phyloP scores from a whole-genome alignment of 805 yeast genomes.

The Komagataella populi region DNA sequence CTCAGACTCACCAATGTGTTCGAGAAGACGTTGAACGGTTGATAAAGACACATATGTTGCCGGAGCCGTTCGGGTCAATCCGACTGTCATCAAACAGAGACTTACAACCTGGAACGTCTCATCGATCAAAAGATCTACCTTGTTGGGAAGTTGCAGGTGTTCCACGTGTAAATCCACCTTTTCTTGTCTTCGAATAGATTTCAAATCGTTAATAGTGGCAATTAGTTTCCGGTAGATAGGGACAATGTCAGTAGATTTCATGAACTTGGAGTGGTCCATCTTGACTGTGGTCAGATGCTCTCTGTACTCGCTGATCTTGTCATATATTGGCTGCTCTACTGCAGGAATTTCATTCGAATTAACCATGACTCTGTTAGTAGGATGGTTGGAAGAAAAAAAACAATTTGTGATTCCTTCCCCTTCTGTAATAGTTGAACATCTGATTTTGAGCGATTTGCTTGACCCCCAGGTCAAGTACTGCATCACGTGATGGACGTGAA shows the following conservation, averaged over 20 bases:
- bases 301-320: constrained; percentile 27
- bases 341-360: constrained; percentile 17
- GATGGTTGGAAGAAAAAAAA: not conserved
- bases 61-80: constrained; percentile 80
- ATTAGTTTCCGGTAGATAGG: constrained; percentile 45
- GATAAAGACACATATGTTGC: constrained; percentile 85
- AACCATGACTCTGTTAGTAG: constrained; percentile 6
- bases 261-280: constrained; percentile 49
- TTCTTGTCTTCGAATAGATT: constrained; percentile 24
- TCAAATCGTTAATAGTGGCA: constrained; percentile 35
- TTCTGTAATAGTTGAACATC: not conserved
- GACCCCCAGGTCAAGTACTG: not conserved
- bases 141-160: constrained; percentile 21
- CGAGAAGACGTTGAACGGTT: constrained; percentile 74
- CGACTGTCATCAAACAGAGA: constrained; percentile 82
- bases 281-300: constrained; percentile 31
- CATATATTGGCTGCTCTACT: constrained; percentile 19
- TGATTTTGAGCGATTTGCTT: not conserved
- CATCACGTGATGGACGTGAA: not conserved
- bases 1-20: constrained; percentile 68
- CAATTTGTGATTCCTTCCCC: not conserved
- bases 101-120: constrained; percentile 84
- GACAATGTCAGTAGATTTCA: constrained; percentile 58
- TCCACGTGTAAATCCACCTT: constrained; percentile 10
- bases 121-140: constrained; percentile 65